Conservation (phyloP, 2,329 filamentous ascomycete genomes). For the Tothia fuscella region DNA sequence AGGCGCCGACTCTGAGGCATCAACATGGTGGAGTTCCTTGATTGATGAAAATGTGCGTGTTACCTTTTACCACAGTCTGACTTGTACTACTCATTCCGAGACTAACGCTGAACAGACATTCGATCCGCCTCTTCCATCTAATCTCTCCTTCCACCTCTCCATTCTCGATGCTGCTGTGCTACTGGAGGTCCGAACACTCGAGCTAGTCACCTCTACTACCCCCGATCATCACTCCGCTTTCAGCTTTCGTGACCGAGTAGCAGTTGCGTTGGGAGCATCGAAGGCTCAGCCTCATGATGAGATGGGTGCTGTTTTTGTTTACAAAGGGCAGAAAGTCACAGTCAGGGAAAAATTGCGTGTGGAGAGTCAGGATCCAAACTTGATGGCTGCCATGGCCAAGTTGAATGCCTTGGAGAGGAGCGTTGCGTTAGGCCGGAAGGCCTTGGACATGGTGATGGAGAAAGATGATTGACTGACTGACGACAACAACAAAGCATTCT, state of each 20-base stretch:
- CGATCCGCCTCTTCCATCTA: conserved; percentile 49
- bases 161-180: conserved; percentile 43
- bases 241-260: conserved; percentile 44
- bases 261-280: conserved; percentile 32
- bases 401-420: conserved; percentile 65
- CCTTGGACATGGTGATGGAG: conserved; percentile 68
- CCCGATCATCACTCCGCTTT: conserved; percentile 30
- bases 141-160: conserved; percentile 59
- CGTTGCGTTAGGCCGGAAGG: conserved; percentile 55
- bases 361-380: conserved; percentile 76
- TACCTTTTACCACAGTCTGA: conserved; percentile 2
- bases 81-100: background rate
- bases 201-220: conserved; percentile 31
- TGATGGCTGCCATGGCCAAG: conserved; percentile 76
- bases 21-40: conserved; percentile 43
- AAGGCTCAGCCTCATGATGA: conserved; percentile 43
- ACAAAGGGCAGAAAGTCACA: conserved; percentile 53
- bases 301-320: conserved; percentile 63
- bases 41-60: conserved; percentile 44
- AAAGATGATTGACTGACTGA: conserved; percentile 32
- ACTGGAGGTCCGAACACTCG: conserved; percentile 56
- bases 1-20: conserved; percentile 24
- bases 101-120: conserved; percentile 34
- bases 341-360: conserved; percentile 84
- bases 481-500: background rate